Conservation (phyloP, 768 basidiomycete species). For the Rhodocollybia butyracea region DNA sequence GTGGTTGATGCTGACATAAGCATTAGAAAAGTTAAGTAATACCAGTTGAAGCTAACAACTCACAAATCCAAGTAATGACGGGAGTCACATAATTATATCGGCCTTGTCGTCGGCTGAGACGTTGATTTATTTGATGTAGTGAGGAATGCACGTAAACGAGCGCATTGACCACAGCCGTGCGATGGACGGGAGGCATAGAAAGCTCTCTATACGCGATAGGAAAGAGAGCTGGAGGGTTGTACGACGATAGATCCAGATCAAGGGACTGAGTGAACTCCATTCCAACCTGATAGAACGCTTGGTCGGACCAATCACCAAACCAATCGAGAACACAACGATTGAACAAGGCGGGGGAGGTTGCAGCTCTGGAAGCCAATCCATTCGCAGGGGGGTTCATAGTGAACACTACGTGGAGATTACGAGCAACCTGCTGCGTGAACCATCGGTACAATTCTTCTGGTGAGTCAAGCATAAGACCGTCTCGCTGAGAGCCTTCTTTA, state of each 20-base stretch:
- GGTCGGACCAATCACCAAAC: slow-evolving; percentile 99
- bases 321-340: slow-evolving; percentile 99
- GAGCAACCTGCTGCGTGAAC: slow-evolving; percentile 98
- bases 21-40: slow-evolving; percentile 11
- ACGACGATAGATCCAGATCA: slow-evolving; percentile 86
- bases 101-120: slow-evolving; percentile 89
- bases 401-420: slow-evolving; percentile 97
- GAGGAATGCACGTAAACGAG: slow-evolving; percentile 90
- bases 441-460: slow-evolving; percentile 97
- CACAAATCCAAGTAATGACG: slow-evolving; percentile 98
- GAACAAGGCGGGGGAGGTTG: slow-evolving; percentile 96
- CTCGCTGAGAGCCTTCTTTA: slow-evolving; percentile 98
- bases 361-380: slow-evolving; percentile 91
- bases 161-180: slow-evolving; percentile 89
- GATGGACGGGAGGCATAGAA: slow-evolving; percentile 82
- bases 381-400: slow-evolving; percentile 99
- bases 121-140: slow-evolving; percentile 84
- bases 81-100: slow-evolving; percentile 93
- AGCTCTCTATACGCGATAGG: slow-evolving; percentile 86
- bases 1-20: slow-evolving; percentile 78
- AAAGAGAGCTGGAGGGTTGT: slow-evolving; percentile 78
- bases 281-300: slow-evolving; percentile 97
- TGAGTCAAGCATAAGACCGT: slow-evolving; percentile 97
- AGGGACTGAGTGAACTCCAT: slow-evolving; percentile 94
- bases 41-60: slow-evolving; percentile 32